A percentile compares a stretch with the other conserved stretches of the same genome.
phyloP scores from a whole-genome alignment of 2,329 filamentous ascomycete genomes.

The Fusarium proliferatum region DNA sequence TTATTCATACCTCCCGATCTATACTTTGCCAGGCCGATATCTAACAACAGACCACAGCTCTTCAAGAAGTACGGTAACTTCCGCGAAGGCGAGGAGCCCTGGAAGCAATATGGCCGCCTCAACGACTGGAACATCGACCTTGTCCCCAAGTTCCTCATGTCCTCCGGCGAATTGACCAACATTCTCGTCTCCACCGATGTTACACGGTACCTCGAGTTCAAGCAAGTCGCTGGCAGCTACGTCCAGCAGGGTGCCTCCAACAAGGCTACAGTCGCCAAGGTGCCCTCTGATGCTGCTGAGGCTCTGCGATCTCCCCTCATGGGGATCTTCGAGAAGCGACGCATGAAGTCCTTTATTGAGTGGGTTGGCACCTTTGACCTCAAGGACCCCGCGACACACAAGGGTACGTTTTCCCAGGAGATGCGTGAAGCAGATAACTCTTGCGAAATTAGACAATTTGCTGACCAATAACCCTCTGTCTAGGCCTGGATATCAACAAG shows the following conservation, averaged over 20 bases:
- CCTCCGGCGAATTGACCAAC: conserved; percentile 97
- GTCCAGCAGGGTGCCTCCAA: conserved; percentile 87
- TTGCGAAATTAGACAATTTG: not conserved
- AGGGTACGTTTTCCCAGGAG: conserved; percentile 68
- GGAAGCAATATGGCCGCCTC: conserved; percentile 95
- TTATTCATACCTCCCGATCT: conserved; percentile 19
- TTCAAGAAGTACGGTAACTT: conserved; percentile 97
- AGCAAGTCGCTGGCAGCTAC: conserved; percentile 94
- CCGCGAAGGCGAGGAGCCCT: conserved; percentile 82
- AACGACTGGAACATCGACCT: conserved; percentile 99
- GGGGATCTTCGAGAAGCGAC: conserved; percentile 97
- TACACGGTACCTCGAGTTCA: conserved; percentile 89
- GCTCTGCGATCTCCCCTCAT: conserved; percentile 93
- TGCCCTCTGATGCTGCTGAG: conserved; percentile 91
- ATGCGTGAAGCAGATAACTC: not conserved
- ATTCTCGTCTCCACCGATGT: conserved; percentile 97
- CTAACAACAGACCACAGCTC: conserved; percentile 66
- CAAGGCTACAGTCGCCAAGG: conserved; percentile 95
- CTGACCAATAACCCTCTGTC: conserved; percentile 24
- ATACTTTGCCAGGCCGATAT: conserved; percentile 34
- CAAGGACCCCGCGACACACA: conserved; percentile 86
- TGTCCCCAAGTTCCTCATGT: conserved; percentile 98
- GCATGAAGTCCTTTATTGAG: conserved; percentile 96
- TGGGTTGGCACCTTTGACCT: conserved; percentile 90
- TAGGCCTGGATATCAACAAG: conserved; percentile 81